Evolutionary conservation across 176 grass and related monocot species (phyloP).

Genomic region (Dactylis glomerata): DNA sequence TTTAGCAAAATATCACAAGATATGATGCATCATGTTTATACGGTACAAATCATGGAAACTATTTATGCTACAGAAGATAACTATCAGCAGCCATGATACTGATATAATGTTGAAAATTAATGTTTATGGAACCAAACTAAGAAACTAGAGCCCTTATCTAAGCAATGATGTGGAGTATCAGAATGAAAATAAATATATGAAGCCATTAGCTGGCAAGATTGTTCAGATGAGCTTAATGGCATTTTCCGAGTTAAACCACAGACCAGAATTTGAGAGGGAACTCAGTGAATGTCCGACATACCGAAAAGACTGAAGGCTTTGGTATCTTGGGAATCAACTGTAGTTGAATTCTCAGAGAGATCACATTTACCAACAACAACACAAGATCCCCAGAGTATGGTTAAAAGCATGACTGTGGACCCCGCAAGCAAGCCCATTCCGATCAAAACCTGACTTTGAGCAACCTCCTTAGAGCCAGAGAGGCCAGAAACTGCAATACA

Average conservation of each 20-base stretch:
- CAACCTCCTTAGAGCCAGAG: conserved; percentile 80
- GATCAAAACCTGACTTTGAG: conserved; percentile 91
- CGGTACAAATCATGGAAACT: neutral
- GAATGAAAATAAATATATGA: neutral
- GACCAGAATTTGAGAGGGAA: neutral
- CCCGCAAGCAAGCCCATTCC: conserved; percentile 95
- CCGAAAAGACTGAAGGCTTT: conserved; percentile 70
- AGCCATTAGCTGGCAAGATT: neutral
- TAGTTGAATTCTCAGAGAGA: conserved; percentile 51
- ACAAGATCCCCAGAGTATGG: conserved; percentile 87
- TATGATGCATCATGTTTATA: neutral
- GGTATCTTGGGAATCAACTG: conserved; percentile 62
- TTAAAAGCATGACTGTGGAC: conserved; percentile 86
- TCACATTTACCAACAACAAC: conserved; percentile 84
- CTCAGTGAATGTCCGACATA: conserved; percentile 9
- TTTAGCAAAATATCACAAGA: conserved; percentile 19
- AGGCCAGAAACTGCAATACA: conserved; percentile 73
- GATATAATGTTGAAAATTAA: conserved; percentile 1
- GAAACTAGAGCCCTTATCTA: neutral
- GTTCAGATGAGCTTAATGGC: neutral
- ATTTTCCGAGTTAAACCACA: neutral
- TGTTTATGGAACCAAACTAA: neutral
- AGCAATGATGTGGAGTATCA: neutral
- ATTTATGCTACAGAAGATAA: neutral
- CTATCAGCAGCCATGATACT: neutral